phyloP scores from a whole-genome alignment of 495 filamentous ascomycete genomes.

The Penicillium cinerascens region DNA sequence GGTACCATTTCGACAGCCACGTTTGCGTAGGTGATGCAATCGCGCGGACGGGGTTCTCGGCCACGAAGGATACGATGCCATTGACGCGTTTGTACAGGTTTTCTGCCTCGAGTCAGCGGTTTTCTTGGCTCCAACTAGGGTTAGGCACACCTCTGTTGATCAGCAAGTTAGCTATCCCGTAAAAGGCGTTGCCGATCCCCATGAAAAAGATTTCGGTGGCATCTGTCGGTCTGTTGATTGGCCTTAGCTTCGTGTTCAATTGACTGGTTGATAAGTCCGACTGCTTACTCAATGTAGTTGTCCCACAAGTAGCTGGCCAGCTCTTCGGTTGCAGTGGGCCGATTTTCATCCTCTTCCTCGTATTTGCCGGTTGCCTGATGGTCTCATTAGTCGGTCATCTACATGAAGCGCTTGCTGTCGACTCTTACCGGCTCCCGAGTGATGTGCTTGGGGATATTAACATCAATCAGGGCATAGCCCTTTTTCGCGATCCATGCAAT shows the following conservation, averaged over 20 bases:
- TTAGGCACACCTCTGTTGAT: conserved; percentile 56
- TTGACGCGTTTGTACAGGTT: conserved; percentile 50
- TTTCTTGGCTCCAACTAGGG: neutral
- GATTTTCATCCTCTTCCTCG: conserved; percentile 42
- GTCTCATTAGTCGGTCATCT: conserved; percentile 6
- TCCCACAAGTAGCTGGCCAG: conserved; percentile 91
- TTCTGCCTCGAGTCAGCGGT: conserved; percentile 31
- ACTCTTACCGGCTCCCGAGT: conserved; percentile 37
- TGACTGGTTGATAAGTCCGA: neutral
- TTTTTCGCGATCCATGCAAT: conserved; percentile 73
- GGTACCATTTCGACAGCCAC: conserved; percentile 69
- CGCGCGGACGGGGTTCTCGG: conserved; percentile 50
- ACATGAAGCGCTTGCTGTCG: neutral
- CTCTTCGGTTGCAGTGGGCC: conserved; percentile 59
- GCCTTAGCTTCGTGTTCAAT: neutral
- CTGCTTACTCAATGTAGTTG: conserved; percentile 79
- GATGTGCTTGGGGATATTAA: conserved; percentile 78
- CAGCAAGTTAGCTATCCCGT: conserved; percentile 65
- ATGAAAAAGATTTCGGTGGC: conserved; percentile 72
- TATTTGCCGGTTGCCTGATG: conserved; percentile 32
- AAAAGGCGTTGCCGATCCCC: conserved; percentile 74
- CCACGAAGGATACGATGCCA: conserved; percentile 54
- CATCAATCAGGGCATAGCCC: conserved; percentile 78
- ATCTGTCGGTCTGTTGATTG: conserved; percentile 51
- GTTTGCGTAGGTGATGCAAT: conserved; percentile 61